Evolutionary conservation across 2,329 filamentous ascomycete genomes (phyloP).

Genomic region (Sphaerostilbella broomeana): DNA sequence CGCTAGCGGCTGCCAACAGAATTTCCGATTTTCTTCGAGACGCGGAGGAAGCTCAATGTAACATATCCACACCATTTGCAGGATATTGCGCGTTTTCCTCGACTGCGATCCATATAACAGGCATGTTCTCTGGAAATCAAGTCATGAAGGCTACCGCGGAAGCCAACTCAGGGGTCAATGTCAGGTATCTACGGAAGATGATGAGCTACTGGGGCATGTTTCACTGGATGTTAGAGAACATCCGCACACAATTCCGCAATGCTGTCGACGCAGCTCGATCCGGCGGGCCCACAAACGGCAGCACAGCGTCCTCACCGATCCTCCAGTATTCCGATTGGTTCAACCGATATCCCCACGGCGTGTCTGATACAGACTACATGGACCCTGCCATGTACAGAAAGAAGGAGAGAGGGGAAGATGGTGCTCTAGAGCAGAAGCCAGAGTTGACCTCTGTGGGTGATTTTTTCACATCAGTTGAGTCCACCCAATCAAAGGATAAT

Average conservation of each 20-base stretch:
- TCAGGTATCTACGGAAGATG: slow-evolving; percentile 88
- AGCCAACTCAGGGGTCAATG: slow-evolving; percentile 76
- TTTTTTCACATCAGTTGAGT: slow-evolving; percentile 77
- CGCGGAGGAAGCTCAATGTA: slow-evolving; percentile 59
- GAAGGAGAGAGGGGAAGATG: slow-evolving; percentile 77
- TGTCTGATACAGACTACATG: slow-evolving; percentile 76
- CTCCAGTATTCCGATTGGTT: slow-evolving; percentile 99
- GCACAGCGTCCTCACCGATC: slow-evolving; percentile 52
- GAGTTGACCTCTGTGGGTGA: slow-evolving; percentile 93
- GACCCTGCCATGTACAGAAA: slow-evolving; percentile 62
- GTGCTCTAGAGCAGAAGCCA: slow-evolving; percentile 78
- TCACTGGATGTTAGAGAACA: slow-evolving; percentile 88
- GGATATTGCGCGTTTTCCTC: slow-evolving; percentile 93
- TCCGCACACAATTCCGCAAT: slow-evolving; percentile 79
- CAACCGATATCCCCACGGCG: slow-evolving; percentile 85
- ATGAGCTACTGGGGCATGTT: slow-evolving; percentile 99
- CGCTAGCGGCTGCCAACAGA: slow-evolving; percentile 75
- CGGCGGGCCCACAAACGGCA: slow-evolving; percentile 48
- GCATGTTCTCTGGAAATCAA: slow-evolving; percentile 79
- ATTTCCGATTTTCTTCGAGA: slow-evolving; percentile 82
- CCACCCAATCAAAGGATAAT: slow-evolving; percentile 47
- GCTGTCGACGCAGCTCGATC: slow-evolving; percentile 75
- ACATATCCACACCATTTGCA: slow-evolving; percentile 83
- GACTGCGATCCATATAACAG: slow-evolving; percentile 88
- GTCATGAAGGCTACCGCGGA: slow-evolving; percentile 71